Evolutionary conservation across 768 basidiomycete species (phyloP), one percentile per base, ranked within the genome.

Genomic region (Russula brevipes): DNA sequence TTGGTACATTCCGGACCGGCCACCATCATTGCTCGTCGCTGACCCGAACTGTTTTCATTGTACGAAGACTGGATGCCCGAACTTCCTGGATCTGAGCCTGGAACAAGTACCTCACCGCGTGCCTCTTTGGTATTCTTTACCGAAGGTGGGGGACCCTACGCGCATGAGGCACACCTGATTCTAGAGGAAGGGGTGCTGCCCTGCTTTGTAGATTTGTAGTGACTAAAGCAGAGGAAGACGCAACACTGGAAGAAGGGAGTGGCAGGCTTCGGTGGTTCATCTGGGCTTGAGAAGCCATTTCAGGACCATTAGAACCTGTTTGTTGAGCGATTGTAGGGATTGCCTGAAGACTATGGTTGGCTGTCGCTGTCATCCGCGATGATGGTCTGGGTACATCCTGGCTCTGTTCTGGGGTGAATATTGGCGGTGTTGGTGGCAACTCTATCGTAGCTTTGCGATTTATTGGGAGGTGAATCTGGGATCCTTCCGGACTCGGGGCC

Each of bases 61-160:
- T 16, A 59, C 24, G 44, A 47, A 14, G 53, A 31, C 46, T 49
- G 53, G 31, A 33, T 60, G 31, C 33, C 58, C 44, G 36, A 33
- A 10, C 47, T 53, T 45, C 39, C 58, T 16, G 65, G 49, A 47
- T 64, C 65, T 17, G 65, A 66, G 51, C 42, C 47, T 5, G 65
- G 65, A 19, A 66, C 57, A 35, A 66, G 65, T 30, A 66, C 33
- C 45, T 63, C 61, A 6, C 65, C 65, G 24, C 24, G 45, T 12
- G 61, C 61, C 10, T 64, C 61, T 44, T 54, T 64, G 35, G 19
- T 38, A 24, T 33, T 35, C 41, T 38, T 53, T 17, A 50, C 56
- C 3, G 41, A 35, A 16, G 55, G 65, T 42, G 46, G 51, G 8
- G 57, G 30, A 63, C 56, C 24, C 19, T 57, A n/a, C 56, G 65